Evolutionary conservation across 192 early-diverging fungal species (phyloP), one percentile per base, ranked within the genome.

Genomic region (Allomyces javanicus): DNA sequence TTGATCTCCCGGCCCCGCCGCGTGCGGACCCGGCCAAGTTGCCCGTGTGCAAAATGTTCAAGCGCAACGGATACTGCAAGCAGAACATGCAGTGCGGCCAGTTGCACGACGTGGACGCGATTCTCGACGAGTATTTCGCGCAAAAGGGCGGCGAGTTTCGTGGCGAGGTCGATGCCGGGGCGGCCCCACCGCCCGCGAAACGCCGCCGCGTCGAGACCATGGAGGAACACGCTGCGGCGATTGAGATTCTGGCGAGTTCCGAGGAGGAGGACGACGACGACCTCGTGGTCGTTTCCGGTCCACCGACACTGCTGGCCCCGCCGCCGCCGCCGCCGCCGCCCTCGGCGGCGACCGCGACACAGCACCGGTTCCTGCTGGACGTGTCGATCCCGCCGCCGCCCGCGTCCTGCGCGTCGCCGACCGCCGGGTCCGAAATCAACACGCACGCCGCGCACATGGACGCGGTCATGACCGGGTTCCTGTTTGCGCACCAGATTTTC

Each of bases 101-200:
- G 45, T 86, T 87, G 4, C 95, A 97, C 73, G 88, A 94, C 75
- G 73, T 97, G 64, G 85, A 92, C 69, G 68, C 89, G 45, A 95
- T 96, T 68, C 75, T 98, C 14, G 91, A 98, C 73, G 70, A 74
- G 24, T 78, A 87, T 21, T 58, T 58, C 10, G 17, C 21, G 17
- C 50, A n/a, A 3, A 58, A 58, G 17, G 50, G 50, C 50, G 50
- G 50, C 50, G 50, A 58, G 50, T 58, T 21, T 58, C 17, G 50
- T 4, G 50, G 21, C 17, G 50, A 21, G 17, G 50, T 21, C 50
- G 50, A 58, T n/a, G 50, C 50, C 4, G 50, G 9, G 17, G 50
- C 21, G 50, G 50, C 17, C 17, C 50, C 50, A 21, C 50, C 50
- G 50, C 50, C 50, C 2, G 17, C 50, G 17, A 58, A 58, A 21